Conservation (phyloP, 179 eudicot species). For the Patellifolia procumbens region DNA sequence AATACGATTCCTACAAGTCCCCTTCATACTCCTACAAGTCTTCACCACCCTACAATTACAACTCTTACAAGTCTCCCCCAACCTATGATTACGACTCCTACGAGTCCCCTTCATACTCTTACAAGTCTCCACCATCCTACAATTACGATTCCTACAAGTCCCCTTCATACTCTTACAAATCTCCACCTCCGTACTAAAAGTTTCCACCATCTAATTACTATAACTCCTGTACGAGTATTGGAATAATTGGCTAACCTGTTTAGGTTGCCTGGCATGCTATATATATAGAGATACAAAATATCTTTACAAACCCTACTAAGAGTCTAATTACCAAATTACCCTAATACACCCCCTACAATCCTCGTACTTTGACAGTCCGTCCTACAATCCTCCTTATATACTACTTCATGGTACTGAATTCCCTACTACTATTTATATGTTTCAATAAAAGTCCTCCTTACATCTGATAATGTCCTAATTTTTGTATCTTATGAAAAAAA, state of each 20-base stretch:
- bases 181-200: not conserved
- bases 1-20: not conserved
- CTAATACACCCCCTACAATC: too few relatives aligned
- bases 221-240: too few relatives aligned
- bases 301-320: too few relatives aligned
- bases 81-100: not conserved
- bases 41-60: not conserved
- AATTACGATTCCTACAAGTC: not conserved
- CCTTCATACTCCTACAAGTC: conserved; percentile 7
- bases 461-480: not conserved
- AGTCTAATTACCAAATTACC: too few relatives aligned
- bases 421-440: too few relatives aligned
- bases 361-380: not conserved
- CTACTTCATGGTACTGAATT: too few relatives aligned
- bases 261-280: too few relatives aligned
- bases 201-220: not conserved
- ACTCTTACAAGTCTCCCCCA: not conserved
- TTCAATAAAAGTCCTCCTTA: not conserved
- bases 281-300: too few relatives aligned
- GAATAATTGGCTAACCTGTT: too few relatives aligned
- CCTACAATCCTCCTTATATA: too few relatives aligned
- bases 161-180: not conserved
- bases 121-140: not conserved
- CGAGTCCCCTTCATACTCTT: too few relatives aligned
- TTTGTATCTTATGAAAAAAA: too few relatives aligned